Evolutionary conservation across 768 basidiomycete species (phyloP).

Genomic region (Boletus huronensis): DNA sequence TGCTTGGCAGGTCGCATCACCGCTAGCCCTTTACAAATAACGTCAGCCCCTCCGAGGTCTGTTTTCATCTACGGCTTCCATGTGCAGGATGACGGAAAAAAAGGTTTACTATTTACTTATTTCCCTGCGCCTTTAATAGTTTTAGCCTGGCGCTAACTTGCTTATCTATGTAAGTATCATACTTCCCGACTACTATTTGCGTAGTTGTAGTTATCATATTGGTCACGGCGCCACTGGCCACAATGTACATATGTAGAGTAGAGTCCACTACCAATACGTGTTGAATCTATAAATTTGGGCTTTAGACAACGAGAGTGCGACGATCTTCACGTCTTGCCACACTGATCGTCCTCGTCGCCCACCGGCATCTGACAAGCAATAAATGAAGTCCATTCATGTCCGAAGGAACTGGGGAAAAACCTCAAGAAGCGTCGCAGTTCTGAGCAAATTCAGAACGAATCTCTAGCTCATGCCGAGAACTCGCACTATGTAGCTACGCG

Average conservation of each 20-base stretch:
- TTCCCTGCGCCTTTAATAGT: slow-evolving; percentile 4
- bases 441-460: neutral
- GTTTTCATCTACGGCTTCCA: slow-evolving; percentile 4
- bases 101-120: slow-evolving; percentile 10
- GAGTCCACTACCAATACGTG: slow-evolving; percentile 1
- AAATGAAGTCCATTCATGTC: slow-evolving; percentile 21
- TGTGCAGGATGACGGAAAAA: slow-evolving; percentile 8
- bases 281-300: too few species aligned
- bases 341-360: slow-evolving; percentile 16
- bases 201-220: neutral
- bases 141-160: slow-evolving; percentile 19
- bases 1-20: slow-evolving; percentile 2
- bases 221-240: neutral
- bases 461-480: neutral
- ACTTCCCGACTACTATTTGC: slow-evolving; percentile 18
- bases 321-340: slow-evolving; percentile 18
- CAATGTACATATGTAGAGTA: slow-evolving; percentile 21
- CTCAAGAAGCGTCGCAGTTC: slow-evolving; percentile 1
- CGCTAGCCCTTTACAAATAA: slow-evolving; percentile 4
- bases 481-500: neutral
- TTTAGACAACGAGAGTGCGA: neutral
- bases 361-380: slow-evolving; percentile 6
- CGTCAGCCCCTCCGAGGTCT: slow-evolving; percentile 7
- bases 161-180: slow-evolving; percentile 24
- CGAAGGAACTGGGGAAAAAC: slow-evolving; percentile 14